These are phyloP conservation scores for Sugiyamaella lignohabitans DNA, from an alignment of 805 yeast genomes.

Conservation along the genomic window DNA sequence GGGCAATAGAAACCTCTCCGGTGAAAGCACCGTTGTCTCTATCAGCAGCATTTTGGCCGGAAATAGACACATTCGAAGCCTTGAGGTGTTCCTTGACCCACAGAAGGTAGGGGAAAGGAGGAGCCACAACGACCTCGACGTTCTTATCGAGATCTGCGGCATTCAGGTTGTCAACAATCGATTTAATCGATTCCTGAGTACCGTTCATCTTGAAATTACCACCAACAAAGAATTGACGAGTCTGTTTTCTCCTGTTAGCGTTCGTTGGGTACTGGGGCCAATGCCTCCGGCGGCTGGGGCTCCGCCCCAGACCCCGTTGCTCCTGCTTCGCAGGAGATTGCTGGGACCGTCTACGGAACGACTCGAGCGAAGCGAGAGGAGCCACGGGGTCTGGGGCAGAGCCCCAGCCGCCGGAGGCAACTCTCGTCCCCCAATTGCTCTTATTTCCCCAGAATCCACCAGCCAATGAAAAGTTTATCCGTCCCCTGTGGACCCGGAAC, in stretches of 20 bases:
- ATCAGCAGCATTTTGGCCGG: constrained; percentile 87
- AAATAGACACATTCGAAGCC: constrained; percentile 61
- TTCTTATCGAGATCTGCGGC: constrained; percentile 63
- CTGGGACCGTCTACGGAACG: too few species aligned
- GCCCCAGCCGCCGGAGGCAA: too few species aligned
- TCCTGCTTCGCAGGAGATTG: too few species aligned
- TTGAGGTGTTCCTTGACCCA: constrained; percentile 67
- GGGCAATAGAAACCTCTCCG: constrained; percentile 88
- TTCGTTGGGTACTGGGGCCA: background rate
- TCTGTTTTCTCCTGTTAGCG: background rate
- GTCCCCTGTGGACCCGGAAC: too few species aligned
- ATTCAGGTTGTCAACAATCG: constrained; percentile 80
- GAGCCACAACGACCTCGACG: constrained; percentile 92
- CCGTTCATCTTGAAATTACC: constrained; percentile 99
- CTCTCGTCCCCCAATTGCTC: too few species aligned
- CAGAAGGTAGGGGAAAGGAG: constrained; percentile 89
- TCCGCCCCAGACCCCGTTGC: too few species aligned
- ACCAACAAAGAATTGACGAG: constrained; percentile 86
- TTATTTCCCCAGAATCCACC: too few species aligned
- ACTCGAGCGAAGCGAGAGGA: too few species aligned
- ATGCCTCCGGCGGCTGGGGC: too few species aligned
- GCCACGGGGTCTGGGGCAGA: too few species aligned
- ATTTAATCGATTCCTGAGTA: constrained; percentile 72
- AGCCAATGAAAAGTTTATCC: too few species aligned
- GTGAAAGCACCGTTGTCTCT: constrained; percentile 96